Evolutionary conservation across 257 asterid species (phyloP).

Genomic region (Nicotiana obtusifolia): DNA sequence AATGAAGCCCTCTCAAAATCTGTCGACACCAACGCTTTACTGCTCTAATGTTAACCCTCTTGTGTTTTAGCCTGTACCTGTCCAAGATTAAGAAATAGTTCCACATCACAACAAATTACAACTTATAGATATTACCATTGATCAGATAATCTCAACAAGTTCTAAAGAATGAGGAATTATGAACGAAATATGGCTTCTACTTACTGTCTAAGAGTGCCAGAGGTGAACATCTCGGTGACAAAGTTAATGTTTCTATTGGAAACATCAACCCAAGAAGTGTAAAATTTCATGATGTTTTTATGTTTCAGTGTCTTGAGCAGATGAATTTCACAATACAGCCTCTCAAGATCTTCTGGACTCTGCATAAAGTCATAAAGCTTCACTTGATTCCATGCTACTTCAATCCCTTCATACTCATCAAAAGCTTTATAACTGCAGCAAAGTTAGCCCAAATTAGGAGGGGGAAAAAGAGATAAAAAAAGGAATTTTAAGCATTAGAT

Average conservation of each 20-base stretch:
- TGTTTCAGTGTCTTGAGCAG: conserved; percentile 82
- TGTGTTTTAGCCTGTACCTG: conserved; percentile 76
- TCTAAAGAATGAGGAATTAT: not conserved
- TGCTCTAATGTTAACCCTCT: conserved; percentile 73
- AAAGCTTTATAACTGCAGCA: conserved; percentile 75
- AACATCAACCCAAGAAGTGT: conserved; percentile 87
- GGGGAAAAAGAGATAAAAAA: not conserved
- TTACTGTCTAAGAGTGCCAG: conserved; percentile 98
- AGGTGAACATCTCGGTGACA: conserved; percentile 95
- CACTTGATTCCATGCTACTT: conserved; percentile 98
- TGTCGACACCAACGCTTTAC: conserved; percentile 90
- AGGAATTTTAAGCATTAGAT: not conserved
- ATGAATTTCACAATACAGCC: conserved; percentile 88
- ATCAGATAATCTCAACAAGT: not conserved
- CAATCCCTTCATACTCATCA: conserved; percentile 97
- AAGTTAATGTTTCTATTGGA: conserved; percentile 88
- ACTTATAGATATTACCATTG: not conserved
- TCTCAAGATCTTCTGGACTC: conserved; percentile 92
- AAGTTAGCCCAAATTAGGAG: not conserved
- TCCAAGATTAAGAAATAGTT: conserved; percentile 2
- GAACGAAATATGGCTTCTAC: conserved; percentile 18
- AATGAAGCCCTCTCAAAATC: conserved; percentile 70
- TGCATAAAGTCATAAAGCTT: conserved; percentile 72
- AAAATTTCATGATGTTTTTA: conserved; percentile 81
- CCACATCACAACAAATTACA: not conserved